Evolutionary conservation across 495 filamentous ascomycete species (phyloP), one percentile per base, ranked within the genome.

Genomic region (Bacidia gigantensis): DNA sequence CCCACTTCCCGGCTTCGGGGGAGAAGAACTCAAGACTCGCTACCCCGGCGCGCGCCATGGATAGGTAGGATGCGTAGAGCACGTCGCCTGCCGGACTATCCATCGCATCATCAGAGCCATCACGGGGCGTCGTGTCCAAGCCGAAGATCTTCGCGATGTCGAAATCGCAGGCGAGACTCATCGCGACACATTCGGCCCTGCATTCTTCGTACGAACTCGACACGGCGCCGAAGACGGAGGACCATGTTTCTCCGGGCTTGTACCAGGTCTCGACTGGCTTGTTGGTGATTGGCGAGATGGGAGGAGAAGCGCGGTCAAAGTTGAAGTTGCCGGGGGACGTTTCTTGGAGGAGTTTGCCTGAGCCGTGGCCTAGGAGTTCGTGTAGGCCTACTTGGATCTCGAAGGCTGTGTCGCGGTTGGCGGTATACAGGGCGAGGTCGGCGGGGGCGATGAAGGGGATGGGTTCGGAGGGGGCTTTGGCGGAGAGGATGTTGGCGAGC

Each of bases 331-430:
- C 88, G 0, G 81, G 76, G 0, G 80, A 71, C 1, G 84, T 94
- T 63, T 96, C 90, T 65, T 95, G 89, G 2, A 98, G 75, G 1
- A 96, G 76, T 66, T 98, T 98, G 21, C 92, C 90, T 26, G 90
- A 95, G 9, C 92, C 92, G 58, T 98, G 92, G 52, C 90, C 92
- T 7, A 95, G 85, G 26, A 97, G 81, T 62, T 98, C 92, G 67
- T 98, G 92, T 22, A 96, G 80, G 11, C 88, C 90, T 17, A 96
- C 89, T 66, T 95, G 88, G 7, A 97, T 87, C 63, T 97, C 90
- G 60, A 96, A 96, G 1, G 92, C 82, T 1, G 78, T 73, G 60
- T 95, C 87, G 5, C 84, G 83, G 65, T 84, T 86, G 51, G 78
- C 76, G 50, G 84, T 77, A 61, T 82, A 97, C n/a, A 93, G 61